These are phyloP conservation scores for Irpex rosettiformis DNA, from an alignment of 1,284 basidiomycete genomes.

Conservation along the genomic window DNA sequence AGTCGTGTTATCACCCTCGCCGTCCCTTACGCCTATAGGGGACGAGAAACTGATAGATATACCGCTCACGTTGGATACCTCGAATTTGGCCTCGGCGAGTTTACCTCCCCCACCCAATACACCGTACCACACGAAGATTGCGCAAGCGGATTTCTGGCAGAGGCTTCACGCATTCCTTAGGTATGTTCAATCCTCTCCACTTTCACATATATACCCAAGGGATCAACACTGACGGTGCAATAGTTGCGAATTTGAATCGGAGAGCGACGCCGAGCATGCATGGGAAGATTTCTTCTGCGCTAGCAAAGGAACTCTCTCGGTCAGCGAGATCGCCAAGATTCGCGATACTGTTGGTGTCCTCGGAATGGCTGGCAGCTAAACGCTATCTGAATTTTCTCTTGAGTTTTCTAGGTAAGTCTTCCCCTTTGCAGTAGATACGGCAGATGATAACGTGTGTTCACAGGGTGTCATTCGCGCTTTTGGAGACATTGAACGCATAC, in stretches of 20 bases:
- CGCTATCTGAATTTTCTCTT: background rate
- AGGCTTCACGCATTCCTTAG: conserved; percentile 61
- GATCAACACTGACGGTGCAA: background rate
- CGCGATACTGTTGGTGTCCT: conserved; percentile 71
- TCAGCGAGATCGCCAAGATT: conserved; percentile 76
- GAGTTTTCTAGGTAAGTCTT: background rate
- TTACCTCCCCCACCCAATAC: conserved; percentile 38
- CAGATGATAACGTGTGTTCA: background rate
- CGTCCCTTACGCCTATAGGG: conserved; percentile 40
- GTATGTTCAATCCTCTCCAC: conserved; percentile 35
- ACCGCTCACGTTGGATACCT: conserved; percentile 59
- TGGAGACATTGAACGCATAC: background rate
- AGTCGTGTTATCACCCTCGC: conserved; percentile 72
- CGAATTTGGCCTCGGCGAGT: conserved; percentile 37
- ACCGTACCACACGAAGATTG: conserved; percentile 65
- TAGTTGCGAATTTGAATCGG: conserved; percentile 54
- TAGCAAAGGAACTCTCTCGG: conserved; percentile 64
- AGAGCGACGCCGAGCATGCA: conserved; percentile 53
- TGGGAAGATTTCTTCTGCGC: conserved; percentile 77
- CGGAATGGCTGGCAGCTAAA: conserved; percentile 75
- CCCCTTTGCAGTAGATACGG: background rate
- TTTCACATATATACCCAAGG: background rate
- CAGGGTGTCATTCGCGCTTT: background rate
- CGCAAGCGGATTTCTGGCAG: conserved; percentile 76
- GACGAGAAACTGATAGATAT: conserved; percentile 58